These are phyloP conservation scores for Panus rudis DNA, from an alignment of 768 basidiomycete genomes.

Conservation along the genomic window DNA sequence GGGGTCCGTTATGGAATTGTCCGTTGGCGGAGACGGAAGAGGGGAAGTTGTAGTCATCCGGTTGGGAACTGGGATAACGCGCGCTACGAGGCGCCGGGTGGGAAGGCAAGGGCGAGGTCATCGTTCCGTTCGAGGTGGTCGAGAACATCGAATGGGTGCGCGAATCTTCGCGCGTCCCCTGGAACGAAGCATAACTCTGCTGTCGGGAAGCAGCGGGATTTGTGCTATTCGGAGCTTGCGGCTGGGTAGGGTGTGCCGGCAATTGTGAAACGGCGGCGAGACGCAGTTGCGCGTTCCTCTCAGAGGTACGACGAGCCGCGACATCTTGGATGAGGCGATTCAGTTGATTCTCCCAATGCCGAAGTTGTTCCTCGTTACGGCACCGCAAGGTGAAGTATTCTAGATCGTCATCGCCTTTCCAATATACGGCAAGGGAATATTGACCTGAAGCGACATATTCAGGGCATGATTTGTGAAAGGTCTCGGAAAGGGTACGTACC, in stretches of 20 bases:
- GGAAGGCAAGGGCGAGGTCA: conserved; percentile 13
- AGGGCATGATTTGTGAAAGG: conserved; percentile 4
- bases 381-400: conserved; percentile 95
- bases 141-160: conserved; percentile 19
- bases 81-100: conserved; percentile 11
- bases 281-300: conserved; percentile 48
- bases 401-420: conserved; percentile 89
- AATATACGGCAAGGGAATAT: conserved; percentile 85
- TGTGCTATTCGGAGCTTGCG: conserved; percentile 44
- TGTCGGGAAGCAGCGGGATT: conserved; percentile 32
- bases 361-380: conserved; percentile 84
- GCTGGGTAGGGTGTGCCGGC: no score
- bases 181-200: conserved; percentile 19
- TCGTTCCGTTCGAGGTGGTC: conserved; percentile 15
- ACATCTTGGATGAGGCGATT: conserved; percentile 80
- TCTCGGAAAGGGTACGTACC: conserved; percentile 39
- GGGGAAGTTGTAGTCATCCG: conserved; percentile 12
- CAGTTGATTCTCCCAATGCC: conserved; percentile 87
- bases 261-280: conserved; percentile 28
- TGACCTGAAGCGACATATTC: conserved; percentile 31
- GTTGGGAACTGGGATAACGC: conserved; percentile 19
- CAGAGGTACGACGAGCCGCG: conserved; percentile 61
- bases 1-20: conserved; percentile 41
- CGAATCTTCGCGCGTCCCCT: conserved; percentile 11
- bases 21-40: conserved; percentile 8